Percentiles rank a stretch among this genome's conserved stretches.
Evolutionary conservation across 805 yeast species (phyloP).

Genomic region (Candida arabinofermentans): DNA sequence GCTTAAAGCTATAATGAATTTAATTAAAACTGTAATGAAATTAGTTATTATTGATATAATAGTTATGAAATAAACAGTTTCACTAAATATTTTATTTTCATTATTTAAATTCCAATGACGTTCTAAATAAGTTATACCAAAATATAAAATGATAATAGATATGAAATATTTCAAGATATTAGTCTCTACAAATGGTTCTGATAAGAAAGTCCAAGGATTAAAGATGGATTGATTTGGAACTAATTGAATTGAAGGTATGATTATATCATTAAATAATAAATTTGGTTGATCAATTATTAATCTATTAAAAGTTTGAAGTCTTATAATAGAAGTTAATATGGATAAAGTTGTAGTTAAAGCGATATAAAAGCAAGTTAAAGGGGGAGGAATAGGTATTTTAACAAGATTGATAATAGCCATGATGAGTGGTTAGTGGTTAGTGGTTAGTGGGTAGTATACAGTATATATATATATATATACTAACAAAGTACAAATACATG

Average conservation of each 20-base stretch:
- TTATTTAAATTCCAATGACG: constrained; percentile 40
- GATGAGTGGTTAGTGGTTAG: too few relatives aligned
- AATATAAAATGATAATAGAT: constrained; percentile 34
- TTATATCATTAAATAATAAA: constrained; percentile 37
- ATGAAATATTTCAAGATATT: constrained; percentile 42
- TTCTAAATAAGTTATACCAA: constrained; percentile 45
- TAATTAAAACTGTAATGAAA: constrained; percentile 42
- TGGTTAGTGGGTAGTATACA: too few relatives aligned
- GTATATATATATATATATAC: too few relatives aligned
- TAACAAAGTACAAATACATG: too few relatives aligned
- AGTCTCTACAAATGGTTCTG: constrained; percentile 64
- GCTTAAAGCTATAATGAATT: constrained; percentile 19
- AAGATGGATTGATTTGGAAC: constrained; percentile 53
- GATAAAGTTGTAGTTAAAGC: constrained; percentile 38
- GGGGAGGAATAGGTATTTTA: constrained; percentile 33
- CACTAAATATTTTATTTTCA: constrained; percentile 25
- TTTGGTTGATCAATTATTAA: constrained; percentile 18
- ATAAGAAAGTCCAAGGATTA: constrained; percentile 61
- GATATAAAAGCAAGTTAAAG: constrained; percentile 44
- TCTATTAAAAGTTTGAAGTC: constrained; percentile 33
- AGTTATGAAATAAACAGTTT: constrained; percentile 46
- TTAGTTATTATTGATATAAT: constrained; percentile 58
- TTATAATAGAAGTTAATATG: constrained; percentile 37
- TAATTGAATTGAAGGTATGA: constrained; percentile 53
- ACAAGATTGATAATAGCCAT: constrained; percentile 19